These are phyloP conservation scores for Melastoma malabathricum DNA, from an alignment of 345 rosid species.

Conservation along the genomic window DNA sequence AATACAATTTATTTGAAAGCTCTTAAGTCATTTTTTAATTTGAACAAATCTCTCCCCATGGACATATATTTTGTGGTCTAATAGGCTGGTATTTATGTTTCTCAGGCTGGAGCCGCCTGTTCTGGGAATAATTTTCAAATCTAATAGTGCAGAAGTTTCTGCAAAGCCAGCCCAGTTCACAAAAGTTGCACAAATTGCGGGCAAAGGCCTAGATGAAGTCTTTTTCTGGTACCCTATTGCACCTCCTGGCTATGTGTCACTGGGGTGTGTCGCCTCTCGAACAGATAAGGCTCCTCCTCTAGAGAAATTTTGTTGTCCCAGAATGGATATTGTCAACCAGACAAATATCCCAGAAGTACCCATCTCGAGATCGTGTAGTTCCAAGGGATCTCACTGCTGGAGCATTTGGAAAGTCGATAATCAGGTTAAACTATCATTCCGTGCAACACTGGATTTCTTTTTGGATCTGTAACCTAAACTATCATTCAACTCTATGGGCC, in stretches of 20 bases:
- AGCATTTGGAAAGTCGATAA: slow-evolving; percentile 97
- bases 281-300: slow-evolving; percentile 53
- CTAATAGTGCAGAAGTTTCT: slow-evolving; percentile 61
- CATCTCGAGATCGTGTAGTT: slow-evolving; percentile 61
- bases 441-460: no score
- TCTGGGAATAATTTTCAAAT: slow-evolving; percentile 67
- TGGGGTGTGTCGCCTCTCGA: slow-evolving; percentile 81
- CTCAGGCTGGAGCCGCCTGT: slow-evolving; percentile 90
- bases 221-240: slow-evolving; percentile 97
- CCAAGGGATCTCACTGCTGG: slow-evolving; percentile 80
- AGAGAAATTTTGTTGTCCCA: slow-evolving; percentile 75
- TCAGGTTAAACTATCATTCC: slow-evolving; percentile 46
- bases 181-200: slow-evolving; percentile 68
- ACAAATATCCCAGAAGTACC: slow-evolving; percentile 66
- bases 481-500: background rate
- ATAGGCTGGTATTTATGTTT: slow-evolving; percentile 10
- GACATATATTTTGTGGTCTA: no score
- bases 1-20: no score
- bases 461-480: no score
- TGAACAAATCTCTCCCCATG: no score
- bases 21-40: no score
- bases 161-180: slow-evolving; percentile 85
- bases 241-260: slow-evolving; percentile 86
- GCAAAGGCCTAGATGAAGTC: slow-evolving; percentile 82
- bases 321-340: slow-evolving; percentile 87